Conservation (phyloP, 2,329 filamentous ascomycete genomes). For the Metarhizium rileyi region DNA sequence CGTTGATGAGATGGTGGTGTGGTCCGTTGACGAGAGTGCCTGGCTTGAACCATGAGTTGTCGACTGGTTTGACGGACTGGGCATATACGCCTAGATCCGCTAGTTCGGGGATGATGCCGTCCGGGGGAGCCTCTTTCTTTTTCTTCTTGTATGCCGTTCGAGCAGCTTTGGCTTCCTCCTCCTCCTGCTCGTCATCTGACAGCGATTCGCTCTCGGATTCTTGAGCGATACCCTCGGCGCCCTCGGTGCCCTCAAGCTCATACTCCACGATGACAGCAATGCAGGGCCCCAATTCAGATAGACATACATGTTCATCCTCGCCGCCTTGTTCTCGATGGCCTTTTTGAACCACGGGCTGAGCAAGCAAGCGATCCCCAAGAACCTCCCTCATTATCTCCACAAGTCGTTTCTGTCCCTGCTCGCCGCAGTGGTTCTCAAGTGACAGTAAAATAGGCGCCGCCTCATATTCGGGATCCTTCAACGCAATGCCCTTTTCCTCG, state of each 20-base stretch:
- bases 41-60: slow-evolving; percentile 55
- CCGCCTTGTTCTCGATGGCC: slow-evolving; percentile 45
- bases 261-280: slow-evolving; percentile 61
- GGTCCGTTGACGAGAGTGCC: slow-evolving; percentile 43
- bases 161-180: slow-evolving; percentile 34
- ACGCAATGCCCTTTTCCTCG: slow-evolving; percentile 38
- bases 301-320: slow-evolving; percentile 41
- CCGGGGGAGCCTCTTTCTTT: slow-evolving; percentile 40
- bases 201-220: slow-evolving; percentile 23
- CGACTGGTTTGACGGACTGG: slow-evolving; percentile 56
- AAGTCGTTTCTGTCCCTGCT: slow-evolving; percentile 49
- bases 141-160: slow-evolving; percentile 43
- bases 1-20: slow-evolving; percentile 58
- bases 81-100: slow-evolving; percentile 59
- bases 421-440: slow-evolving; percentile 56
- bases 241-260: slow-evolving; percentile 40
- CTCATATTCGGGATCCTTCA: slow-evolving; percentile 22
- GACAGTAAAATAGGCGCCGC: slow-evolving; percentile 54
- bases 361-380: slow-evolving; percentile 50
- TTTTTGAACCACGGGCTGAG: slow-evolving; percentile 44
- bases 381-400: slow-evolving; percentile 57
- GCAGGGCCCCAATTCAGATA: slow-evolving; percentile 51
- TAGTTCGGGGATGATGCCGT: slow-evolving; percentile 52
- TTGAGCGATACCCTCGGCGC: neutral
- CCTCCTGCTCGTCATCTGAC: slow-evolving; percentile 26